A percentile compares a stretch with the other conserved stretches of the same genome.
These are phyloP conservation scores for Cryptococcus sp. DNA, from an alignment of 1,284 basidiomycete species.

Conservation along the genomic window DNA sequence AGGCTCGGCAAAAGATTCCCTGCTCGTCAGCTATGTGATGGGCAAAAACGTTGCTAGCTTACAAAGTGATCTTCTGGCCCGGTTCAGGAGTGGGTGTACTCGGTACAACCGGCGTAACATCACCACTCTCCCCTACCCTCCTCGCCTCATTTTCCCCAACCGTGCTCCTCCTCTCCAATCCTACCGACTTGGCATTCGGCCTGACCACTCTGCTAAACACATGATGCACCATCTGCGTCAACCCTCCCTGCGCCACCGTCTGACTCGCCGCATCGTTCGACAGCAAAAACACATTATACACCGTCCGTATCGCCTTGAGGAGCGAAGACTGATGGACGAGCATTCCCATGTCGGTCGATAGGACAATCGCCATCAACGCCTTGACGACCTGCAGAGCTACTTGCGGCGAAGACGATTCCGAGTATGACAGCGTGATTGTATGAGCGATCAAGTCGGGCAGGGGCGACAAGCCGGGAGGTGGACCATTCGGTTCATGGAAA, in stretches of 20 bases:
- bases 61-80: conserved; percentile 29
- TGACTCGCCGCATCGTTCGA: conserved; percentile 86
- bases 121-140: conserved; percentile 9
- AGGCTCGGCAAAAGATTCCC: conserved; percentile 39
- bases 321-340: conserved; percentile 89
- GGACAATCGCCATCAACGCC: conserved; percentile 76
- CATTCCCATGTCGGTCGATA: conserved; percentile 65
- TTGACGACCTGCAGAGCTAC: conserved; percentile 94
- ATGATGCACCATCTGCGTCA: conserved; percentile 95
- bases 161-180: conserved; percentile 16
- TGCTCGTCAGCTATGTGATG: conserved; percentile 2
- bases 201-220: conserved; percentile 66
- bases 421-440: conserved; percentile 88
- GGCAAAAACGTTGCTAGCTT: conserved; percentile 5
- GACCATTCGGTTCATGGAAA: conserved; percentile 59
- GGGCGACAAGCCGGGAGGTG: conserved; percentile 55
- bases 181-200: conserved; percentile 20
- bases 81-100: conserved; percentile 7
- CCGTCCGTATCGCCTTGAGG: conserved; percentile 88
- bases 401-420: conserved; percentile 75
- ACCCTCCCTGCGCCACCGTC: conserved; percentile 90
- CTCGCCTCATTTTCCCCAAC: conserved; percentile 36
- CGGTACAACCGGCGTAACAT: conserved; percentile 1
- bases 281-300: conserved; percentile 92
- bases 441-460: conserved; percentile 86